phyloP scores from a whole-genome alignment of 306 rosid species.

The Lotus japonicus region DNA sequence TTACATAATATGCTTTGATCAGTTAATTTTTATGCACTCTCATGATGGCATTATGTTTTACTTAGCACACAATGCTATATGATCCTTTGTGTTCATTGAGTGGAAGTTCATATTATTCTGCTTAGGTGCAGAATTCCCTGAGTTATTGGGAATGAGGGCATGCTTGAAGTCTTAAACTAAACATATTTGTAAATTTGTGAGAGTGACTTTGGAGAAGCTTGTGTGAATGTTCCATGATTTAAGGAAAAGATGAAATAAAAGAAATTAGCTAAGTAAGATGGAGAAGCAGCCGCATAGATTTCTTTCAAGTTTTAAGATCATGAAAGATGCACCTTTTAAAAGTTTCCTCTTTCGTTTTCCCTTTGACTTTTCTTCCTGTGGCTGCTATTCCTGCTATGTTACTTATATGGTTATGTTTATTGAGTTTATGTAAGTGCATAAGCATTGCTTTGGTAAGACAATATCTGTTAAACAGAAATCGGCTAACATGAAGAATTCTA shows the following conservation, averaged over 20 bases:
- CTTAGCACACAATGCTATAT: background rate
- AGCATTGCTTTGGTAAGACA: background rate
- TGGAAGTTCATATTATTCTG: background rate
- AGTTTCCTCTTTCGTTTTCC: background rate
- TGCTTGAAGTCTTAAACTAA: background rate
- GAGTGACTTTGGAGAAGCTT: background rate
- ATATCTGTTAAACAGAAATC: background rate
- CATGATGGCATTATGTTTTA: background rate
- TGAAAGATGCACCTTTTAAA: background rate
- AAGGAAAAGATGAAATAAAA: background rate
- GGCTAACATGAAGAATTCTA: slow-evolving; percentile 12
- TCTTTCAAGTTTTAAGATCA: background rate
- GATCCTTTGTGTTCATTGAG: background rate
- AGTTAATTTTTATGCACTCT: background rate
- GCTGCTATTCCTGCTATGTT: background rate
- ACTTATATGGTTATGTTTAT: background rate
- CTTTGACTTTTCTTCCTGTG: background rate
- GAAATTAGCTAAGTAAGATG: background rate
- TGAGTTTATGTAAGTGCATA: background rate
- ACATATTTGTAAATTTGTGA: background rate
- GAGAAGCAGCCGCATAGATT: background rate
- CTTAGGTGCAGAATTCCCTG: background rate
- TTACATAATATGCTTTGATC: background rate
- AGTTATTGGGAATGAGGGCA: background rate
- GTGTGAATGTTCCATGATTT: background rate